Evolutionary conservation across 164 flowering plant species (phyloP).

Genomic region (Chloranthus sessilifolius): DNA sequence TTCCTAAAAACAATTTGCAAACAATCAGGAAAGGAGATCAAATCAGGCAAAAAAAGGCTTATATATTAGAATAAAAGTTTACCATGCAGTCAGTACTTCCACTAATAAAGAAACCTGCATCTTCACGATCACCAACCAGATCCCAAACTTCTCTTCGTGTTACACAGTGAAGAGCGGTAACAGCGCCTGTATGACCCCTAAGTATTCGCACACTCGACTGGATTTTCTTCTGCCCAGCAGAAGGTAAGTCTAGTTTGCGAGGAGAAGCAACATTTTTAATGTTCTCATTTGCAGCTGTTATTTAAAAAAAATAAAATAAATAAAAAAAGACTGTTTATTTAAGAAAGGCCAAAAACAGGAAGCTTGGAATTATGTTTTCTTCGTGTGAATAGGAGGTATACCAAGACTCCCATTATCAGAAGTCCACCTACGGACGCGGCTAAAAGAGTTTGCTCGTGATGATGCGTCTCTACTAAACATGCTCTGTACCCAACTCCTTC

Average conservation of each 20-base stretch:
- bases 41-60: too few relatives aligned
- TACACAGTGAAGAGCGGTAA: constrained; percentile 94
- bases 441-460: constrained; percentile 58
- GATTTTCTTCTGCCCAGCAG: constrained; percentile 61
- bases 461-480: constrained; percentile 91
- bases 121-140: constrained; percentile 98
- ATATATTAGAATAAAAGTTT: too few relatives aligned
- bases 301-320: constrained; percentile 6
- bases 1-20: too few relatives aligned
- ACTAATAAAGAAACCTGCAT: constrained; percentile 96
- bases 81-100: constrained; percentile 97
- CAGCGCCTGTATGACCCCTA: constrained; percentile 89
- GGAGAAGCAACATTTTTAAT: constrained; percentile 35
- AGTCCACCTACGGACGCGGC: constrained; percentile 71
- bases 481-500: constrained; percentile 99
- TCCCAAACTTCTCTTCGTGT: constrained; percentile 99
- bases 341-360: constrained; percentile 1
- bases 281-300: constrained; percentile 52
- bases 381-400: constrained; percentile 5
- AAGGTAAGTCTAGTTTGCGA: constrained; percentile 49
- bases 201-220: constrained; percentile 71
- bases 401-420: constrained; percentile 62
- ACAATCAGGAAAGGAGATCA: too few relatives aligned
- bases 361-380: neutral
- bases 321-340: neutral